Conservation (phyloP, 1,284 basidiomycete genomes). For the Boletellus deceptivus region DNA sequence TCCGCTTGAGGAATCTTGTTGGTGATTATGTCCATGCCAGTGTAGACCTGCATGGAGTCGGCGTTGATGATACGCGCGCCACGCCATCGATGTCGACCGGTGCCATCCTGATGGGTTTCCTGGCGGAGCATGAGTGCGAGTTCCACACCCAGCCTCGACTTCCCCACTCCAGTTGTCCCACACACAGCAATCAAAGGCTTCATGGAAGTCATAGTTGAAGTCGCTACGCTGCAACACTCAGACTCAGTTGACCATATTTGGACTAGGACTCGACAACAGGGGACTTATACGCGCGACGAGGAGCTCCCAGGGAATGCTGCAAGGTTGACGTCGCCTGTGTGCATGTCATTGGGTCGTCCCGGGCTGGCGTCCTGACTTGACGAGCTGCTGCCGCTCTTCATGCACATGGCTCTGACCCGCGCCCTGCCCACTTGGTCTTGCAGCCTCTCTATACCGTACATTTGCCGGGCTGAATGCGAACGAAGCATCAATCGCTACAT, state of each 20-base stretch:
- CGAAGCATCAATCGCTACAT: too few relatives aligned
- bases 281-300: too few relatives aligned
- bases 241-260: background rate
- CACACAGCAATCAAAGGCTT: conserved; percentile 80
- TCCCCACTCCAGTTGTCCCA: conserved; percentile 96
- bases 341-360: too few relatives aligned
- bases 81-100: conserved; percentile 43
- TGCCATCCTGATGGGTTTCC: conserved; percentile 10
- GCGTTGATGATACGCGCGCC: conserved; percentile 86
- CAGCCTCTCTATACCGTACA: too few relatives aligned
- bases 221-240: too few relatives aligned
- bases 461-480: too few relatives aligned
- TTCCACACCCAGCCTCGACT: conserved; percentile 90
- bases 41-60: conserved; percentile 98
- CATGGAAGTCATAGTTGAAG: conserved; percentile 23
- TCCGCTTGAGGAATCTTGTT: conserved; percentile 88
- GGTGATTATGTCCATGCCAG: conserved; percentile 92
- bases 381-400: too few relatives aligned
- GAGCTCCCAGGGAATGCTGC: too few relatives aligned
- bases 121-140: conserved; percentile 65
- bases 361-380: too few relatives aligned
- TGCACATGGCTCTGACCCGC: too few relatives aligned
- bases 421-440: too few relatives aligned
- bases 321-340: too few relatives aligned
- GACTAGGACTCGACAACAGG: background rate